A percentile compares a stretch with the other conserved stretches of the same genome.
Evolutionary conservation across 2,329 filamentous ascomycete species (phyloP).

Genomic region (Rhinocladiella mackenziei): DNA sequence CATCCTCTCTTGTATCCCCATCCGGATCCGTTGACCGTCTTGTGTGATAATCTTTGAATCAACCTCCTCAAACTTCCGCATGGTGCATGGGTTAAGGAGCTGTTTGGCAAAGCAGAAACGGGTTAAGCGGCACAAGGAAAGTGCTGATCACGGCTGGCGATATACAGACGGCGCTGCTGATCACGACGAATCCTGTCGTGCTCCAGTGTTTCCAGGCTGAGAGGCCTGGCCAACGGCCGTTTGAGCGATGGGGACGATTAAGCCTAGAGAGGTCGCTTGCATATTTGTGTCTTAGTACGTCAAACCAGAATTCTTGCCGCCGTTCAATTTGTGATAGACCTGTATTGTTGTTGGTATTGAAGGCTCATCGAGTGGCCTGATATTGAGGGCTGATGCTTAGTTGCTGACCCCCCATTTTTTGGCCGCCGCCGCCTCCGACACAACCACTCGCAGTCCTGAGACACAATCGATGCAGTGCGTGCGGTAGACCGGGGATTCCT

Average conservation of each 20-base stretch:
- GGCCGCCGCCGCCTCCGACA: neutral
- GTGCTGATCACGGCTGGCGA: slow-evolving; percentile 6
- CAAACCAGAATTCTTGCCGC: too few species aligned
- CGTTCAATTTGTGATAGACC: too few species aligned
- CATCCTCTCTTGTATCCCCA: too few species aligned
- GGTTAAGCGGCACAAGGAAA: neutral
- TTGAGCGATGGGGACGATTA: neutral
- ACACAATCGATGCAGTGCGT: slow-evolving; percentile 3
- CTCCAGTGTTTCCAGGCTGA: neutral
- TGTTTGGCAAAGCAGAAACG: slow-evolving; percentile 5
- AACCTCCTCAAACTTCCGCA: too few species aligned
- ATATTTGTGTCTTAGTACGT: too few species aligned
- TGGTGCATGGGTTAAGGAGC: too few species aligned
- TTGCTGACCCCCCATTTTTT: too few species aligned
- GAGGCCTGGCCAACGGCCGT: neutral
- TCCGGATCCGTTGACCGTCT: too few species aligned
- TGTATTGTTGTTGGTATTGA: slow-evolving; percentile 6
- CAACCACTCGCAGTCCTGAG: slow-evolving; percentile 1
- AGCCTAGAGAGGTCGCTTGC: neutral
- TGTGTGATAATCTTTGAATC: too few species aligned
- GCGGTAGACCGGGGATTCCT: neutral
- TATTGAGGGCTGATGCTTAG: too few species aligned
- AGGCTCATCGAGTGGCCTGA: slow-evolving; percentile 6
- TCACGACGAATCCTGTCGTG: slow-evolving; percentile 4
- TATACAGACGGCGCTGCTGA: slow-evolving; percentile 1